A percentile compares a stretch with the other conserved stretches of the same genome.
These are phyloP conservation scores for Francoa sonchifolia DNA, from an alignment of 441 rosid species.

Conservation along the genomic window DNA sequence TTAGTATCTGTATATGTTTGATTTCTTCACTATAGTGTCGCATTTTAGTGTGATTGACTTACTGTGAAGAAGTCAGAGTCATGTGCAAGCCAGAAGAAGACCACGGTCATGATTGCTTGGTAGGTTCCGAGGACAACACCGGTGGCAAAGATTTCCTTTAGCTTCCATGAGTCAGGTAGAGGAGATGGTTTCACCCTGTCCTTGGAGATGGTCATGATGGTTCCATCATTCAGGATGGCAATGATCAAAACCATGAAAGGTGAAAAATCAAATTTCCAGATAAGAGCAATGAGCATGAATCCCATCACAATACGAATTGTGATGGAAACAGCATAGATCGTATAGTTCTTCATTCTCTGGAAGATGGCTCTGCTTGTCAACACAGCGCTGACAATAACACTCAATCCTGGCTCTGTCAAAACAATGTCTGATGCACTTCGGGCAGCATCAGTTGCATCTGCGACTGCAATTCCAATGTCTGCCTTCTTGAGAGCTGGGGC, in stretches of 20 bases:
- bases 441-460: constrained; percentile 5
- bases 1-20: no score
- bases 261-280: constrained; percentile 7
- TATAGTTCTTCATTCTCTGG: constrained; percentile 7
- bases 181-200: constrained; percentile 8
- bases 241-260: constrained; percentile 8
- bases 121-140: constrained; percentile 5
- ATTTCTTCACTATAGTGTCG: no score
- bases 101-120: neutral
- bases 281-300: constrained; percentile 3
- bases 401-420: constrained; percentile 5
- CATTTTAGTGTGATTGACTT: no score
- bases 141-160: constrained; percentile 3
- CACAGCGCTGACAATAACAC: constrained; percentile 3
- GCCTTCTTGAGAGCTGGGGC: constrained; percentile 3
- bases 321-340: constrained; percentile 5
- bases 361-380: constrained; percentile 5
- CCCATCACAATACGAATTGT: constrained; percentile 4
- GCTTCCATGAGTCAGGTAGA: constrained; percentile 5
- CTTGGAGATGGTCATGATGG: constrained; percentile 8
- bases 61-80: neutral
- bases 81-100: neutral
- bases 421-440: constrained; percentile 1
- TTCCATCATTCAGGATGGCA: constrained; percentile 4
- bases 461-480: constrained; percentile 2